These are phyloP conservation scores for Elaeis oleifera DNA, from an alignment of 202 grass and related monocot species.

Conservation along the genomic window DNA sequence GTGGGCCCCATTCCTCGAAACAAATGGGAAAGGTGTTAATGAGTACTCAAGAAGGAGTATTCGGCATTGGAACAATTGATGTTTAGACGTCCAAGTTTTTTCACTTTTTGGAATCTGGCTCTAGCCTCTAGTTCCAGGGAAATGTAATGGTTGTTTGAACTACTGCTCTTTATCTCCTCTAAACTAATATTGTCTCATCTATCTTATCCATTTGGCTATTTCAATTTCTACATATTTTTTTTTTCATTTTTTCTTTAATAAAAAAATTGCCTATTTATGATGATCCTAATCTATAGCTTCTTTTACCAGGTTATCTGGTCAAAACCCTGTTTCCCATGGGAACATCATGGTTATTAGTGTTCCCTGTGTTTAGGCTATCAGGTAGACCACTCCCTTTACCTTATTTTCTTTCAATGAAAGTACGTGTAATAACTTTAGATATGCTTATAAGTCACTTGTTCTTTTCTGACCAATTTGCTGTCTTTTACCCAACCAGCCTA, in stretches of 20 bases:
- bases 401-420: conserved; percentile 24
- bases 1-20: no score
- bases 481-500: conserved; percentile 44
- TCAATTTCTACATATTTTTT: no score
- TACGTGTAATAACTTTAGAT: conserved; percentile 29
- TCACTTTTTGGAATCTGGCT: no score
- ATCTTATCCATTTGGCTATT: no score
- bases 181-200: no score
- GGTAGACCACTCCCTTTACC: conserved; percentile 37
- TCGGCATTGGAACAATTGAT: no score
- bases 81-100: no score
- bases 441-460: conserved; percentile 9
- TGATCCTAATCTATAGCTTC: conserved; percentile 16
- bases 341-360: conserved; percentile 75
- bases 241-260: conserved; percentile 9
- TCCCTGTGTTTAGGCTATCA: conserved; percentile 32
- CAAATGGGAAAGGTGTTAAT: no score
- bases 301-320: conserved; percentile 59
- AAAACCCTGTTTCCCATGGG: conserved; percentile 52
- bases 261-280: conserved; percentile 10
- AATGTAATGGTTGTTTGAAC: no score
- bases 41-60: no score
- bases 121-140: no score
- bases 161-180: no score
- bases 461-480: conserved; percentile 27